Evolutionary conservation across 2,329 filamentous ascomycete genomes (phyloP), one percentile per base, ranked within the genome.

Genomic region (Fusarium ambrosium): DNA sequence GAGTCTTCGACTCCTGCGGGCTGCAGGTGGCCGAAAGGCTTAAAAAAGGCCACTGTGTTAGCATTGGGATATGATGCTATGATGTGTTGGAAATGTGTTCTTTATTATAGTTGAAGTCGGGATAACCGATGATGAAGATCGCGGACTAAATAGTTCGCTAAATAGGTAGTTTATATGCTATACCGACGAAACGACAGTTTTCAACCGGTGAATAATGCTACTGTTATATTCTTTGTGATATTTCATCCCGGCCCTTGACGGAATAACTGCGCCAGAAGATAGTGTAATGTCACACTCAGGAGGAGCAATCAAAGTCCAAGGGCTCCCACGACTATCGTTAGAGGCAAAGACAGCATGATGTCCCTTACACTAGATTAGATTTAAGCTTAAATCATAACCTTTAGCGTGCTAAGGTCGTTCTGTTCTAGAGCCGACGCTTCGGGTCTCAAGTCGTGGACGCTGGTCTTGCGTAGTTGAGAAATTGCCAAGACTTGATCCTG

Each of bases 371-470:
- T 20, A 14, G 11, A 22, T 7, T 22, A 14, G 11, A 14, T 22
- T 43, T 14, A 4, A 22, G 11, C 41, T 22, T 45, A 14, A 8
- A 8, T 14, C 8, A 0, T 20, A 14, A 14, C 2, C 14, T 22
- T 16, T 16, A 14, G 13, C 13, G 2, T 14, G 3, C 6, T 14
- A 1, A 1, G 11, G 13, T 1, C 41, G 4, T 13, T 2, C 6
- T 45, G 1, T 7, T 8, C 6, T 16, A 6, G 1, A 22, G 4
- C 41, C 20, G 6, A 6, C 3, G 6, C 13, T 22, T 2, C 13
- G 6, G 6, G n/a, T 8, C 11, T 43, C 11, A 14, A 0, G 7
- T 13, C 11, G 3, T 43, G 6, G 6, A 20, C 6, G 6, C 39
- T 22, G 2, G 3, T 22, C 5, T 43, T 3, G n/a, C 6, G 3